Conservation (phyloP, 2,329 filamentous ascomycete species). For the Diaporthe capsici region DNA sequence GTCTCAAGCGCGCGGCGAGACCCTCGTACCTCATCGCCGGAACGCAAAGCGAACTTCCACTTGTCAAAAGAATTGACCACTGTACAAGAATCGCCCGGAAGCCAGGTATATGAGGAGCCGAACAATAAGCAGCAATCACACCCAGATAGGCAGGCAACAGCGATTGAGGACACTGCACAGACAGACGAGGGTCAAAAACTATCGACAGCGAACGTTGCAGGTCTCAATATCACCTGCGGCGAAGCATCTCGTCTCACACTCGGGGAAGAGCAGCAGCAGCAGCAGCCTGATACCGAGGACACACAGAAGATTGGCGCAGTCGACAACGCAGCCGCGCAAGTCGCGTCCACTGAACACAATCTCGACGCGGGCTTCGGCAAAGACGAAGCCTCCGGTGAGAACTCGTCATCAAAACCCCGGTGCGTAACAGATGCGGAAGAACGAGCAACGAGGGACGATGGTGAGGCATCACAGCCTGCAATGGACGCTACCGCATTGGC, state of each 20-base stretch:
- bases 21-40: background rate
- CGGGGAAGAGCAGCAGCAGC: background rate
- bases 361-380: background rate
- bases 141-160: background rate
- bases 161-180: background rate
- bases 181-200: background rate
- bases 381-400: background rate
- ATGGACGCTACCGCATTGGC: background rate
- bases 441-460: background rate
- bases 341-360: background rate
- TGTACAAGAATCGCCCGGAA: background rate
- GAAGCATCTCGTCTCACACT: too few relatives aligned
- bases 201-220: background rate
- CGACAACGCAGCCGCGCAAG: background rate
- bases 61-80: background rate
- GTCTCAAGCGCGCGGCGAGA: background rate
- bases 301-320: background rate
- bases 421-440: background rate
- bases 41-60: background rate
- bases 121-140: too few relatives aligned
- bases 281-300: background rate
- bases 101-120: background rate
- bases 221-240: background rate
- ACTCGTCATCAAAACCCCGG: background rate
- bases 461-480: background rate